Evolutionary conservation across 2,329 filamentous ascomycete genomes (phyloP), one percentile per base, ranked within the genome.

Genomic region (Ophiostoma fasciatum): DNA sequence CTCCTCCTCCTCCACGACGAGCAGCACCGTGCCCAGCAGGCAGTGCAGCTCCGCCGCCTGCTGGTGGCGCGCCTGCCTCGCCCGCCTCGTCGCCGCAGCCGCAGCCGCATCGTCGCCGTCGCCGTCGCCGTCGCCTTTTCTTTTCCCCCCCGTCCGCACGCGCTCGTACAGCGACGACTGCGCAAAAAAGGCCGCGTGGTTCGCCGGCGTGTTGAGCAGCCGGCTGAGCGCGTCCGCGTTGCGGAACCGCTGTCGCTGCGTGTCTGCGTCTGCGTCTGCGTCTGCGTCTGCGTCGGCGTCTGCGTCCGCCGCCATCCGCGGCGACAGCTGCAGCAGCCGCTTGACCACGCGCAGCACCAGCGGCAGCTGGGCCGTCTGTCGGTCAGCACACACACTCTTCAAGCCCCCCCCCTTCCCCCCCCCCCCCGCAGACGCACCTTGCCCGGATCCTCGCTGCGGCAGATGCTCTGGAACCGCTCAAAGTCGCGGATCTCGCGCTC

Each of bases 41-140:
- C 71, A 72, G 51, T 84, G 79, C 18, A 87, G 57, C 49, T 78
- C 78, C 18, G 81, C 81, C 43, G 73, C 78, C 44, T 69, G 60
- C 55, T 83, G 80, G 21, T 70, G 67, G 34, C 14, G 32, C 14
- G 30, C 27, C 23, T 62, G 49, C 34, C 59, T 52, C 19, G 56
- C 56, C 11, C 56, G 61, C 11, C 57, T 61, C 8, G 51, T 43
- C 18, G 35, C 28, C 13, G 35, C 28, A 27, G 29, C 11, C 14
- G 28, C 13, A 21, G 22, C 13, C 11, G 13, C 25, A 18, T n/a
- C 22, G 9, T 26, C 21, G 15, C 10, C 9, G 20, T 28, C 8
- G 10, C 5, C n/a, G 12, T 25, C 14, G 20, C 17, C 20, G 19
- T 25, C 7, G 8, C 14, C n/a, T n/a, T n/a, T n/a, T 13, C 23